Evolutionary conservation across 116 monocot species (phyloP).

Genomic region (Iris pallida): DNA sequence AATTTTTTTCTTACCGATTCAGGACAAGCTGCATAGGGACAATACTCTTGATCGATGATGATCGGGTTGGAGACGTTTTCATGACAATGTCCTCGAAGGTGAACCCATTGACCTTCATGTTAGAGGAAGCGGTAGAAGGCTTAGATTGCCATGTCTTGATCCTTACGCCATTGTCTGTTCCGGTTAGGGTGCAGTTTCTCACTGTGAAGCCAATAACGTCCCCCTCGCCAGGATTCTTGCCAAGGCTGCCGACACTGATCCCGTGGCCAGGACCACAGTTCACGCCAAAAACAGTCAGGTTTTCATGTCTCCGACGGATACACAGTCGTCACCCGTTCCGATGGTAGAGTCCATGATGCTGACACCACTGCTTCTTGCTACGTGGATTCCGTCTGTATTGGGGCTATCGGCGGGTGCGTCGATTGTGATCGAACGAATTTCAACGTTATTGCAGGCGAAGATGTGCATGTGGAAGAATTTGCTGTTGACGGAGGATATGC

Average conservation of each 20-base stretch:
- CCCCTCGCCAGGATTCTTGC: constrained; percentile 23
- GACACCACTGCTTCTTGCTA: constrained; percentile 40
- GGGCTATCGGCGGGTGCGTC: constrained; percentile 54
- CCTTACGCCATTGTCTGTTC: constrained; percentile 33
- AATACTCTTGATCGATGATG: constrained; percentile 49
- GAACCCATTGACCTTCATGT: background rate
- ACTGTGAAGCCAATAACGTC: constrained; percentile 26
- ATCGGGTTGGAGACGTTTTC: constrained; percentile 42
- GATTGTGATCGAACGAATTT: constrained; percentile 30
- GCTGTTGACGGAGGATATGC: constrained; percentile 56
- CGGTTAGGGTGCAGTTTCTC: constrained; percentile 24
- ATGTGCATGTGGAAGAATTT: constrained; percentile 74
- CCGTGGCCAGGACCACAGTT: constrained; percentile 86
- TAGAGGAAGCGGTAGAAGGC: constrained; percentile 1
- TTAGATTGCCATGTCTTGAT: constrained; percentile 38
- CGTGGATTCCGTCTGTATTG: constrained; percentile 88
- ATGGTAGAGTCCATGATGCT: constrained; percentile 34
- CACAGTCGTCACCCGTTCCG: constrained; percentile 81
- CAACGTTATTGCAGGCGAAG: constrained; percentile 33
- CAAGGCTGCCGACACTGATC: constrained; percentile 51
- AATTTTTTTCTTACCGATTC: background rate
- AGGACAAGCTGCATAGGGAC: constrained; percentile 7
- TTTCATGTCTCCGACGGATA: constrained; percentile 70
- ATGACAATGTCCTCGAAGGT: constrained; percentile 30
- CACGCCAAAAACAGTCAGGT: constrained; percentile 33